Conservation (phyloP, 2,329 filamentous ascomycete genomes). For the Fusarium udum region DNA sequence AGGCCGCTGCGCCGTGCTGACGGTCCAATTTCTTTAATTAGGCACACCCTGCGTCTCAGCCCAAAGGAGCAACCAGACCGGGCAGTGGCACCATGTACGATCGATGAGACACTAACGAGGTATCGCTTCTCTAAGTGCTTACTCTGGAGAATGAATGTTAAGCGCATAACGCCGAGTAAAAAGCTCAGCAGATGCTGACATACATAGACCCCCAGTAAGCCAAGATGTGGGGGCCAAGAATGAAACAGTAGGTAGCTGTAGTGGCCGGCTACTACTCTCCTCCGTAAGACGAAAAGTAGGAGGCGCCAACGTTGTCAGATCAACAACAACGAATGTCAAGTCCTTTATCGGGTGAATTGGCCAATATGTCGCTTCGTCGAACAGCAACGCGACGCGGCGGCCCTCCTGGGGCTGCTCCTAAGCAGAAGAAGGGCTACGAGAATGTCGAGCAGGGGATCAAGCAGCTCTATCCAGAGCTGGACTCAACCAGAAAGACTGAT, state of each 20-base stretch:
- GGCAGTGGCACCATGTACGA: not conserved
- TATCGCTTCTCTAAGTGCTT: not conserved
- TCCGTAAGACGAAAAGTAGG: not conserved
- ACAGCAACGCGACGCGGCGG: slow-evolving; percentile 37
- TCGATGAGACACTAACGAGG: not conserved
- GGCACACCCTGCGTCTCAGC: not conserved
- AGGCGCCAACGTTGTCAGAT: not conserved
- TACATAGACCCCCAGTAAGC: not conserved
- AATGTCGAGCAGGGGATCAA: slow-evolving; percentile 52
- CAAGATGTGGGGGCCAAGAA: slow-evolving; percentile 15
- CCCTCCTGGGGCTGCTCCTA: slow-evolving; percentile 28
- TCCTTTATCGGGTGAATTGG: not conserved
- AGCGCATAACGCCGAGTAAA: not conserved
- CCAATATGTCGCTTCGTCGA: slow-evolving; percentile 23
- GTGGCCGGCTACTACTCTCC: not conserved
- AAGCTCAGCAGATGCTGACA: not conserved
- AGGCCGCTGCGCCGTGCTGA: not conserved
- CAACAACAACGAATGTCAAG: not conserved
- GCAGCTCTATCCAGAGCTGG: slow-evolving; percentile 48
- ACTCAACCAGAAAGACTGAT: slow-evolving; percentile 44
- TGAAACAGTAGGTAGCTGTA: not conserved
- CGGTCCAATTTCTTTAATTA: not conserved
- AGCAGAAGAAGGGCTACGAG: slow-evolving; percentile 48
- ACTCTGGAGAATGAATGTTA: not conserved
- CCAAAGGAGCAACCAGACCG: not conserved